Conservation (phyloP, 306 rosid genomes). For the Boehmeria nivea region DNA sequence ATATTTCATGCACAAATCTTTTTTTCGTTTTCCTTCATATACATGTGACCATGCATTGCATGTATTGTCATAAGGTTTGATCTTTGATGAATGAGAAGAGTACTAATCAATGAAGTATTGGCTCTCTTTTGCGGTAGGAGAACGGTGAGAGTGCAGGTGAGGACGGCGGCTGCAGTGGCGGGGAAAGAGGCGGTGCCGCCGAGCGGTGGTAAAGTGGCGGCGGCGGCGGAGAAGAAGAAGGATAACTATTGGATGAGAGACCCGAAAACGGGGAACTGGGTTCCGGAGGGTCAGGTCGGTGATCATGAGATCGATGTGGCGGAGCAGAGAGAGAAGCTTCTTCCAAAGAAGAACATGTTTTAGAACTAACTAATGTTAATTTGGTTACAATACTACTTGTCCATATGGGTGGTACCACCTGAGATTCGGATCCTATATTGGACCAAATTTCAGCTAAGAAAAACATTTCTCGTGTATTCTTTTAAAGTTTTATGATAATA, state of each 20-base stretch:
- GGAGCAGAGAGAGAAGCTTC: conserved; percentile 45
- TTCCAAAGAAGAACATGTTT: conserved; percentile 16
- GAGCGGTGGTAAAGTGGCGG: neutral
- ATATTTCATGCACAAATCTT: too few relatives aligned
- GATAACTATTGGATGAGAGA: conserved; percentile 56
- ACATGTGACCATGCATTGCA: too few relatives aligned
- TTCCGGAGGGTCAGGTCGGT: conserved; percentile 53
- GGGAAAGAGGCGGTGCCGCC: neutral
- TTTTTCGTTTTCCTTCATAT: too few relatives aligned
- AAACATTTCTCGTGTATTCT: too few relatives aligned
- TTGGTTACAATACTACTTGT: neutral
- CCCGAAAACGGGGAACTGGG: conserved; percentile 60
- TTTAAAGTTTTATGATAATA: neutral
- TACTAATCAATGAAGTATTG: too few relatives aligned
- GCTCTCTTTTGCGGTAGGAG: conserved; percentile 15
- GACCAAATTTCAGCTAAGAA: neutral
- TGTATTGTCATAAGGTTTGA: too few relatives aligned
- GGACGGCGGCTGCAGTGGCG: neutral
- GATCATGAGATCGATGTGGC: conserved; percentile 32
- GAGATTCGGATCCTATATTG: neutral
- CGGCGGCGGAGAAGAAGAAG: conserved; percentile 5
- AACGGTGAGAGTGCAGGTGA: conserved; percentile 1
- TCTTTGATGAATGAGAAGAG: too few relatives aligned
- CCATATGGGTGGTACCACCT: neutral
- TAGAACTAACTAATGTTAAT: too few relatives aligned